Evolutionary conservation across 768 basidiomycete genomes (phyloP).

Genomic region (Trametes villosa): DNA sequence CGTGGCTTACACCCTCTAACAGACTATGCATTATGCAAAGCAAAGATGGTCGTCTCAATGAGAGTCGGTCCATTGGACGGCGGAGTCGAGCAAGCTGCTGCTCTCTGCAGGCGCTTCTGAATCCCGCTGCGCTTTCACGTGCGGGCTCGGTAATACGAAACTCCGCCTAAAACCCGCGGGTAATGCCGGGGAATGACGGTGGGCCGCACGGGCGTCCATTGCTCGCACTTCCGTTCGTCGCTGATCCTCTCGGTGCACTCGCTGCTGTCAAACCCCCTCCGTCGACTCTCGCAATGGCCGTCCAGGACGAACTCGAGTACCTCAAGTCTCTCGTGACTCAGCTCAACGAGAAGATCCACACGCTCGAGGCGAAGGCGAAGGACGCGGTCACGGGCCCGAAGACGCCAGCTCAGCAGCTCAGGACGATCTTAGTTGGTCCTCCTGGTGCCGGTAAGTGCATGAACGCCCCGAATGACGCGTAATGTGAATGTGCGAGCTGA

Average conservation of each 20-base stretch:
- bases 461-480: not conserved
- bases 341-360: slow-evolving; percentile 86
- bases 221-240: slow-evolving; percentile 6
- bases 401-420: slow-evolving; percentile 77
- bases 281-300: slow-evolving; percentile 52
- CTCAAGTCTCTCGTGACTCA: slow-evolving; percentile 91
- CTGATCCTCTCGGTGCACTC: slow-evolving; percentile 15
- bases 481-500: not conserved
- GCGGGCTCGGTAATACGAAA: not conserved
- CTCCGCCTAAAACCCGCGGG: slow-evolving; percentile 21
- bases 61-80: too few relatives aligned
- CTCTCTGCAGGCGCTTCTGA: not conserved
- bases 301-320: slow-evolving; percentile 85
- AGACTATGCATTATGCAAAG: too few relatives aligned
- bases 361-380: slow-evolving; percentile 75
- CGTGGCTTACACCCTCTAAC: too few relatives aligned
- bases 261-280: slow-evolving; percentile 8
- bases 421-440: slow-evolving; percentile 93
- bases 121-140: not conserved
- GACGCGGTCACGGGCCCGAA: slow-evolving; percentile 43
- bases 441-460: slow-evolving; percentile 86
- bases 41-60: too few relatives aligned
- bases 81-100: too few relatives aligned
- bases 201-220: slow-evolving; percentile 1
- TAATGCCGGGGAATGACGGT: slow-evolving; percentile 20